Conservation (phyloP, 768 basidiomycete species). For the Boletus rubroflammeus region DNA sequence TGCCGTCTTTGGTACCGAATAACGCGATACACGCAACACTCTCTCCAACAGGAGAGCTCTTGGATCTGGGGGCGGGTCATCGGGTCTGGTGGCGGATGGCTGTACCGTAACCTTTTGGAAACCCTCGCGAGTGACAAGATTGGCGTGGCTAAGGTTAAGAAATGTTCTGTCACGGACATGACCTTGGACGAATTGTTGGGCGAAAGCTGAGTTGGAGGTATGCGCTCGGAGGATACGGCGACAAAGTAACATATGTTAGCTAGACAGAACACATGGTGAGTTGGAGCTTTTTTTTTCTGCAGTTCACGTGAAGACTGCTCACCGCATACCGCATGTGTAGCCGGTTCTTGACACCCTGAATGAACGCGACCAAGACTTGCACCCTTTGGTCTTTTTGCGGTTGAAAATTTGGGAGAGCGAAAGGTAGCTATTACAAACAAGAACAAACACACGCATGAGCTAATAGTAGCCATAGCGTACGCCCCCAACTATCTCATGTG, state of each 20-base stretch:
- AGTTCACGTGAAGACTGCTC: constrained; percentile 17
- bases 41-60: constrained; percentile 22
- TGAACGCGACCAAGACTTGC: constrained; percentile 24
- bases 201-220: constrained; percentile 30
- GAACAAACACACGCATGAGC: no score
- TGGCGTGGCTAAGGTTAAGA: constrained; percentile 7
- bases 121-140: constrained; percentile 12
- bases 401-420: constrained; percentile 27
- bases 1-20: constrained; percentile 22
- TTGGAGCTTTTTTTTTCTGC: background rate
- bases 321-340: constrained; percentile 56
- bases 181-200: constrained; percentile 20
- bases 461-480: no score
- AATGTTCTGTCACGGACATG: constrained; percentile 16
- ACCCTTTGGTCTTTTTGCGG: background rate
- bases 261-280: constrained; percentile 20
- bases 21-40: constrained; percentile 26
- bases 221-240: constrained; percentile 52
- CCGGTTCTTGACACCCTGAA: constrained; percentile 25
- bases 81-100: background rate
- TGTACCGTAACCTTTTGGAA: constrained; percentile 6
- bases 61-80: constrained; percentile 3
- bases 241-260: constrained; percentile 79
- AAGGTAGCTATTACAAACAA: constrained; percentile 19
- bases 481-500: no score